A percentile compares a stretch with the other conserved stretches of the same genome.
Conservation (phyloP, 352 stramenopile species). For the Paralagenidium karlingii region DNA sequence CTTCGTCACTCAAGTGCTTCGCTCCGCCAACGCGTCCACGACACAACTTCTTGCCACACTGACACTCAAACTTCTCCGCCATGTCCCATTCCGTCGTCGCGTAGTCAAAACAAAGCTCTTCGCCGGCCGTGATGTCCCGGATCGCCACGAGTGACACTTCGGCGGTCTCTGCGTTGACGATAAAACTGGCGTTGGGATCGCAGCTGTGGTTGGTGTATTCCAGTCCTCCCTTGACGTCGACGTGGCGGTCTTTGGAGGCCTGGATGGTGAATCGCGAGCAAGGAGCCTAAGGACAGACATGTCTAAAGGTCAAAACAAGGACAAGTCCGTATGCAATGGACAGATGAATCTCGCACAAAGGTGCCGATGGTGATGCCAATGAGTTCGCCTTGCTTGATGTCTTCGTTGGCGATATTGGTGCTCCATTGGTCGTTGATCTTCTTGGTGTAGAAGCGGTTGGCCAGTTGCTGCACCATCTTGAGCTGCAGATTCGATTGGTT, state of each 20-base stretch:
- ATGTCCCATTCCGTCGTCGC: conserved; percentile 87
- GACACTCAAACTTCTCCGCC: conserved; percentile 83
- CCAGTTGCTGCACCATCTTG: too few relatives aligned
- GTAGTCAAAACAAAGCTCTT: conserved; percentile 83
- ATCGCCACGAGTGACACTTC: conserved; percentile 70
- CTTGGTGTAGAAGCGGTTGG: too few relatives aligned
- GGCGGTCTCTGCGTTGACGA: conserved; percentile 56
- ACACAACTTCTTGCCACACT: conserved; percentile 47
- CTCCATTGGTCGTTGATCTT: conserved; percentile 67
- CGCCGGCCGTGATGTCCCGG: conserved; percentile 46
- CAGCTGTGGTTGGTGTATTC: conserved; percentile 86
- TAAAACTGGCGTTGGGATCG: conserved; percentile 67
- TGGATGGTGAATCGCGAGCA: conserved; percentile 79
- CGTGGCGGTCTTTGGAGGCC: conserved; percentile 59
- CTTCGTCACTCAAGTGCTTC: conserved; percentile 57
- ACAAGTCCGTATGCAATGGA: too few relatives aligned
- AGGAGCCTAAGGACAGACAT: conserved; percentile 38
- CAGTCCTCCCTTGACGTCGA: conserved; percentile 68
- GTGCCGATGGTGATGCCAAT: conserved; percentile 58
- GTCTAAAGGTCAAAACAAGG: too few relatives aligned
- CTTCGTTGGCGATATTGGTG: conserved; percentile 50
- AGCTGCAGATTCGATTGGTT: too few relatives aligned
- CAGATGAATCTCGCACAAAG: conserved; percentile 30
- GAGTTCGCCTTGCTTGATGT: conserved; percentile 43
- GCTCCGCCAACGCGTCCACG: conserved; percentile 60